phyloP scores from a whole-genome alignment of 2,329 filamentous ascomycete genomes.

The Chaetomiaceae sp. region DNA sequence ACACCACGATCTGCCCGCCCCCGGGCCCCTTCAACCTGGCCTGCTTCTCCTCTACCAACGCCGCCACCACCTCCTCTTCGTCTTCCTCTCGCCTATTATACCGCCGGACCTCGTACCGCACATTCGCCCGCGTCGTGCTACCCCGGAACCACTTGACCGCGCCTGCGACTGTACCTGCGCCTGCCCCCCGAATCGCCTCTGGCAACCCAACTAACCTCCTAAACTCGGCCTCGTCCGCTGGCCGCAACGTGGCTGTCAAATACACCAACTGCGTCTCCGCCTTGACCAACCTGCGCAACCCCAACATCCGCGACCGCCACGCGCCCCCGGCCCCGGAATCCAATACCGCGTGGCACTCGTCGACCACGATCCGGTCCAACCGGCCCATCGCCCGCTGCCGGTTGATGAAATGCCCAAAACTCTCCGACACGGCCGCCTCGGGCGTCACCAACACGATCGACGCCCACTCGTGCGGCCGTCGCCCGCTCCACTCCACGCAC shows the following conservation, averaged over 20 bases:
- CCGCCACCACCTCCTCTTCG: neutral
- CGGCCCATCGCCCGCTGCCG: neutral
- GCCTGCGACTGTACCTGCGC: too few relatives aligned
- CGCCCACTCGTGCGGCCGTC: neutral
- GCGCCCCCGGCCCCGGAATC: constrained; percentile 1
- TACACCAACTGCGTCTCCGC: neutral
- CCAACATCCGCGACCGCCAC: neutral
- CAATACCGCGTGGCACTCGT: constrained; percentile 9
- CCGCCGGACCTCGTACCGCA: neutral
- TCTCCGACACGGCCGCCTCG: neutral
- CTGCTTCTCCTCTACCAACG: neutral
- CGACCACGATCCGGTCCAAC: constrained; percentile 5
- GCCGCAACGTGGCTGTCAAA: constrained; percentile 3
- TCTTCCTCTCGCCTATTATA: neutral
- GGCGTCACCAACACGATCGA: constrained; percentile 1
- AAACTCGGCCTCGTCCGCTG: constrained; percentile 4
- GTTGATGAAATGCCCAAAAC: constrained; percentile 4
- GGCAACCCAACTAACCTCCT: constrained; percentile 3
- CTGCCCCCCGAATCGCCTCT: too few relatives aligned
- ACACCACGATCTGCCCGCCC: neutral
- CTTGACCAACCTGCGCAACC: neutral
- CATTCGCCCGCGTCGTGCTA: neutral
- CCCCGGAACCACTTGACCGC: constrained; percentile 1
- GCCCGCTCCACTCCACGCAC: constrained; percentile 5
- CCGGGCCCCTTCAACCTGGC: neutral